phyloP scores from a whole-genome alignment of 2,329 filamentous ascomycete genomes.

The Cordyceps farinosa region DNA sequence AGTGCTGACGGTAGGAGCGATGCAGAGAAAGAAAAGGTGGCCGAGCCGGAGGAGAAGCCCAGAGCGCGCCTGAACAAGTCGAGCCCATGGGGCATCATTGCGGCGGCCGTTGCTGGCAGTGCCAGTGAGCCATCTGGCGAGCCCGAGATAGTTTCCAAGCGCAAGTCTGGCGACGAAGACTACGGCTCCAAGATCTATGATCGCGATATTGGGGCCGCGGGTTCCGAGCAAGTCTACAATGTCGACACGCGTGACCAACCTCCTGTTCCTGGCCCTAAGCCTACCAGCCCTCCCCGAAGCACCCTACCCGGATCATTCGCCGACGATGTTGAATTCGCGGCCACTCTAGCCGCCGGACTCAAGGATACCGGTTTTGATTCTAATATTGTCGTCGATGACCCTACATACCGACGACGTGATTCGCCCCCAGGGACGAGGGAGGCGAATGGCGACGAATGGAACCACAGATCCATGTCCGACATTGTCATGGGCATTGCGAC shows the following conservation, averaged over 20 bases:
- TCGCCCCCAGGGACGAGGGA: conserved; percentile 61
- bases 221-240: conserved; percentile 25
- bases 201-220: conserved; percentile 23
- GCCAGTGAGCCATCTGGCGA: conserved; percentile 36
- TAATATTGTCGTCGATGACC: conserved; percentile 65
- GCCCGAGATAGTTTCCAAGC: conserved; percentile 25
- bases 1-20: conserved; percentile 48
- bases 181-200: conserved; percentile 17
- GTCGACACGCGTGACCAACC: conserved; percentile 44
- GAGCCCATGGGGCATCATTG: conserved; percentile 51
- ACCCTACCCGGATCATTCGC: conserved; percentile 64
- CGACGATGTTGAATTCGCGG: conserved; percentile 66
- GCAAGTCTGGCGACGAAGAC: conserved; percentile 21
- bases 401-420: conserved; percentile 58
- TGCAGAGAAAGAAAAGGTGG: conserved; percentile 28
- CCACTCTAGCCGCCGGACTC: conserved; percentile 64
- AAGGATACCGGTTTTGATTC: conserved; percentile 68
- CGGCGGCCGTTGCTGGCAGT: conserved; percentile 46
- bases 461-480: conserved; percentile 48
- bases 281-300: conserved; percentile 41
- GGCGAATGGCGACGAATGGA: conserved; percentile 36
- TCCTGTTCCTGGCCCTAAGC: conserved; percentile 56
- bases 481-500: conserved; percentile 41
- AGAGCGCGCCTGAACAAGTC: conserved; percentile 37
- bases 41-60: conserved; percentile 30